Conservation (phyloP, 169 alveolate species). For the Cryptosporidium ubiquitum region DNA sequence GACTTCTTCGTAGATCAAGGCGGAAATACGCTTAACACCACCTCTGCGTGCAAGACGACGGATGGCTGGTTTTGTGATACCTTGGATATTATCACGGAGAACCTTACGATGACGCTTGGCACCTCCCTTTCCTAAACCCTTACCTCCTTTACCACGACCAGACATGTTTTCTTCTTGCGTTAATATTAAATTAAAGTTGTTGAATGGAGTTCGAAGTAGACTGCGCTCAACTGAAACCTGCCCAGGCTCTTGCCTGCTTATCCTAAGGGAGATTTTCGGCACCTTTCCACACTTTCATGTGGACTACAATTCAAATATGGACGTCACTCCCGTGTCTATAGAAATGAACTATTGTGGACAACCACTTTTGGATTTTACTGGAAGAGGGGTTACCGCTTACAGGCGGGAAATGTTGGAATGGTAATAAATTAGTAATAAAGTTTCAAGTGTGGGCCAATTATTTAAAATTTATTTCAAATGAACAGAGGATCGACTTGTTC, state of each 20-base stretch:
- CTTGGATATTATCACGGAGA: slow-evolving; percentile 97
- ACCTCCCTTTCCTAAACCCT: slow-evolving; percentile 99
- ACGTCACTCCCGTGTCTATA: slow-evolving; percentile 42
- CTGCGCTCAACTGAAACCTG: slow-evolving; percentile 72
- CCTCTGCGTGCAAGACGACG: slow-evolving; percentile 99
- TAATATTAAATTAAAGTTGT: slow-evolving; percentile 29
- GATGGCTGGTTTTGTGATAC: slow-evolving; percentile 99
- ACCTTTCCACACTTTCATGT: slow-evolving; percentile 75
- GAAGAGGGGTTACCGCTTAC: slow-evolving; percentile 13
- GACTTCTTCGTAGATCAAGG: slow-evolving; percentile 98
- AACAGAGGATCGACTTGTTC: no score
- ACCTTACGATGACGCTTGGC: slow-evolving; percentile 98
- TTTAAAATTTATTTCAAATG: background rate
- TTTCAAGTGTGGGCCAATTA: background rate
- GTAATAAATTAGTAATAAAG: background rate
- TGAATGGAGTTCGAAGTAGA: slow-evolving; percentile 74
- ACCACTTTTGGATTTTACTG: slow-evolving; percentile 9
- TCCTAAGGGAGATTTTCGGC: slow-evolving; percentile 52
- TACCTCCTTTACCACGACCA: slow-evolving; percentile 98
- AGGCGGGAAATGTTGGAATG: background rate
- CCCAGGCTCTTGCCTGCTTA: background rate
- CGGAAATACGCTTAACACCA: slow-evolving; percentile 99
- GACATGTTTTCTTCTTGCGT: slow-evolving; percentile 84
- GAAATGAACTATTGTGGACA: slow-evolving; percentile 38
- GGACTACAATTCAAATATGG: slow-evolving; percentile 22